Evolutionary conservation across 306 rosid species (phyloP).

Genomic region (Sindora glabra): DNA sequence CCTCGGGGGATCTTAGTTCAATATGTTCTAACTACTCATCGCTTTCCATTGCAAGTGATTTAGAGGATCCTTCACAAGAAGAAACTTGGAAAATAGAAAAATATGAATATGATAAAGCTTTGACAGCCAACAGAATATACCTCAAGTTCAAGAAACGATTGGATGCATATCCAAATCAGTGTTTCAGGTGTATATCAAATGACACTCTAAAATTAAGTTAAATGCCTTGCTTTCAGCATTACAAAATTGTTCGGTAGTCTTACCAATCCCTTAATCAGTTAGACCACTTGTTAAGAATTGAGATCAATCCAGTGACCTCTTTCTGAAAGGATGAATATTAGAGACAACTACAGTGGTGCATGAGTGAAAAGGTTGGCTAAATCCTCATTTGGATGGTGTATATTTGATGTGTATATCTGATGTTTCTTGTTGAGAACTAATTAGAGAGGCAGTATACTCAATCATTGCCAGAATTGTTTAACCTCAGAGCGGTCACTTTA

Average conservation of each 20-base stretch:
- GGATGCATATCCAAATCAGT: slow-evolving; percentile 77
- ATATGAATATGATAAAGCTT: slow-evolving; percentile 80
- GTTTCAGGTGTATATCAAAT: slow-evolving; percentile 56
- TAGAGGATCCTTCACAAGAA: slow-evolving; percentile 37
- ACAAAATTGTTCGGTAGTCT: background rate
- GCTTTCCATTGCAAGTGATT: slow-evolving; percentile 43
- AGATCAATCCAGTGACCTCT: background rate
- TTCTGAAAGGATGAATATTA: background rate
- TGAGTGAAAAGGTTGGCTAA: background rate
- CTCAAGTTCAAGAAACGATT: slow-evolving; percentile 81
- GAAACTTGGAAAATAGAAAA: slow-evolving; percentile 67
- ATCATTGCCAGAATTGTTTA: too few relatives aligned
- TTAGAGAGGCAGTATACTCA: too few relatives aligned
- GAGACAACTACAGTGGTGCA: background rate
- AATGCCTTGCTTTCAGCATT: background rate
- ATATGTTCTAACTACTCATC: slow-evolving; percentile 49
- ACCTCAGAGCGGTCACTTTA: too few relatives aligned
- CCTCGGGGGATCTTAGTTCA: slow-evolving; percentile 38
- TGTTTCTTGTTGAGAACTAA: too few relatives aligned
- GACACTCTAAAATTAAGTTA: background rate
- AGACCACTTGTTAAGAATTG: background rate
- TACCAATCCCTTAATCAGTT: background rate
- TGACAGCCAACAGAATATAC: slow-evolving; percentile 76
- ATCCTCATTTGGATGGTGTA: background rate
- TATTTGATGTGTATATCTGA: too few relatives aligned